These are phyloP conservation scores for Sutorius australiensis DNA, from an alignment of 768 basidiomycete genomes.

Conservation along the genomic window DNA sequence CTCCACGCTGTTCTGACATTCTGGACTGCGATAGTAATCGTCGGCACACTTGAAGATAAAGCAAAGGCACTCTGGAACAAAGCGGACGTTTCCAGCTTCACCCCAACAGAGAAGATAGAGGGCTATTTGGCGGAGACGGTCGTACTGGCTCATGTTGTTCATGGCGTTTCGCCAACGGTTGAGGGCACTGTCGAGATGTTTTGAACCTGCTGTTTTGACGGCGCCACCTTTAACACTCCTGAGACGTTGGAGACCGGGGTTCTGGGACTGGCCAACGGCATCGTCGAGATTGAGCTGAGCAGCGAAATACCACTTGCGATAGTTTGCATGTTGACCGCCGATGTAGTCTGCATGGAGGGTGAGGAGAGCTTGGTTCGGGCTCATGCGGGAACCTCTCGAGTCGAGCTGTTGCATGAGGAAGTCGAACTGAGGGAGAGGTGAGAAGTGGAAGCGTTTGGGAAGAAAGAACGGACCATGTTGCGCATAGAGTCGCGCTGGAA, in stretches of 20 bases:
- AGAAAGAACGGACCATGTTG: conserved; percentile 65
- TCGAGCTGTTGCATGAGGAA: conserved; percentile 98
- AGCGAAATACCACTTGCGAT: conserved; percentile 99
- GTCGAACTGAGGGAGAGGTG: conserved; percentile 63
- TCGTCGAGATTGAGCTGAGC: conserved; percentile 99
- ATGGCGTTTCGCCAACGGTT: conserved; percentile 97
- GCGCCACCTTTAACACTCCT: conserved; percentile 69
- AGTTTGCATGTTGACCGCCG: conserved; percentile 97
- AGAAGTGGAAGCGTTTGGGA: not conserved
- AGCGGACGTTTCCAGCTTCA: conserved; percentile 95
- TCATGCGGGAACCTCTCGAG: conserved; percentile 97
- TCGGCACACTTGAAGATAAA: conserved; percentile 99
- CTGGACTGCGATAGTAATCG: conserved; percentile 97
- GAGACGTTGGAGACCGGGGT: conserved; percentile 87
- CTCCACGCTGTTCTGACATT: conserved; percentile 92
- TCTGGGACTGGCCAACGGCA: conserved; percentile 92
- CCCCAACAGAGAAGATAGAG: conserved; percentile 98
- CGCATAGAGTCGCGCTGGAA: conserved; percentile 96
- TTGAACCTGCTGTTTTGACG: conserved; percentile 52
- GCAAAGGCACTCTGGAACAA: conserved; percentile 94
- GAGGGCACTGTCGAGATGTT: conserved; percentile 90
- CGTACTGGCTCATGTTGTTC: conserved; percentile 99
- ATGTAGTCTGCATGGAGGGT: conserved; percentile 99
- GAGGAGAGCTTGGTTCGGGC: conserved; percentile 90
- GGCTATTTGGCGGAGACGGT: conserved; percentile 93